Evolutionary conservation across 768 basidiomycete genomes (phyloP).

Genomic region (Lactarius indigo): DNA sequence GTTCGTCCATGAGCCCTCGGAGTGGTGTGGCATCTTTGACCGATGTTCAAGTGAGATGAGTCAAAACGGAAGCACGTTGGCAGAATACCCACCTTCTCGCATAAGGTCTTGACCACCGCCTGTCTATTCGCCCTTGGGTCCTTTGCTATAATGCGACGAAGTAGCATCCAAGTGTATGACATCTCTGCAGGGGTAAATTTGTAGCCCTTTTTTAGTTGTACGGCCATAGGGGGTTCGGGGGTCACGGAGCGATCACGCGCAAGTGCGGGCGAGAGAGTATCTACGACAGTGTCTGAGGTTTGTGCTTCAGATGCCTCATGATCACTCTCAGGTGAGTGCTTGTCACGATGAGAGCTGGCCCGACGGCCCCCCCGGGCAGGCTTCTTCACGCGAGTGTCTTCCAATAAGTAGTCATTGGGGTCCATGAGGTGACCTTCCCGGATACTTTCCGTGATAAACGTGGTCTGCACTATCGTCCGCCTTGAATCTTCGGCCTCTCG

Average conservation of each 20-base stretch:
- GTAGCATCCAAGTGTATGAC: constrained; percentile 19
- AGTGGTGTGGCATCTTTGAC: constrained; percentile 59
- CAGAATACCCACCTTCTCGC: constrained; percentile 13
- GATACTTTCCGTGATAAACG: constrained; percentile 54
- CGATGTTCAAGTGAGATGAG: neutral
- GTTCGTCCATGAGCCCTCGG: constrained; percentile 48
- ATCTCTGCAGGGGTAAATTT: constrained; percentile 22
- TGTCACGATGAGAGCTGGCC: neutral
- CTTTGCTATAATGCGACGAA: constrained; percentile 16
- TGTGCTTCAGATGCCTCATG: constrained; percentile 12
- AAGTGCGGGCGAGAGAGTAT: neutral
- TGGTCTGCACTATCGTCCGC: constrained; percentile 47
- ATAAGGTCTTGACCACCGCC: neutral
- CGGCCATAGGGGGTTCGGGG: constrained; percentile 15
- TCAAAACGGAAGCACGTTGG: neutral
- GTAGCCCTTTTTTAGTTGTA: constrained; percentile 14
- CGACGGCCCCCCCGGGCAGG: neutral
- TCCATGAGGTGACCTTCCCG: constrained; percentile 43
- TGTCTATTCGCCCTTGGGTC: neutral
- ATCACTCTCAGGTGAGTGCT: constrained; percentile 10
- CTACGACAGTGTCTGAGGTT: constrained; percentile 12
- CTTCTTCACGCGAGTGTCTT: constrained; percentile 22
- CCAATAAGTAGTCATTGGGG: constrained; percentile 43
- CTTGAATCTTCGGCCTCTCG: constrained; percentile 34
- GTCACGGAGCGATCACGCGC: neutral